phyloP scores from a whole-genome alignment of 2,329 filamentous ascomycete genomes.

The Curvularia sp. region DNA sequence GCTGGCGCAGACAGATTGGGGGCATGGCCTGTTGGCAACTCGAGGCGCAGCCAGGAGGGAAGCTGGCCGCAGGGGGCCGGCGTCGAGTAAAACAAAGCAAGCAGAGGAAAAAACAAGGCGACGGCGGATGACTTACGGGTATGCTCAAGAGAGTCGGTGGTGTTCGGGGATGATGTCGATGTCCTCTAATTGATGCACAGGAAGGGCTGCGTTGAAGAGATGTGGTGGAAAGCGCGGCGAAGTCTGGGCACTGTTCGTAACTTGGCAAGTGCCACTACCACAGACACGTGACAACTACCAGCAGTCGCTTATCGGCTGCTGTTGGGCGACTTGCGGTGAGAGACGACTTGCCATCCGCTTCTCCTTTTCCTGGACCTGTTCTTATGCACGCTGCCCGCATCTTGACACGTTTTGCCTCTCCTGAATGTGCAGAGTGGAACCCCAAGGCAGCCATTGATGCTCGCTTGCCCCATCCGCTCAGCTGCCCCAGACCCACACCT shows the following conservation, averaged over 20 bases:
- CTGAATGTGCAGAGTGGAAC: constrained; percentile 25
- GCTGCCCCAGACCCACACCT: constrained; percentile 36
- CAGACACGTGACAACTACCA: constrained; percentile 44
- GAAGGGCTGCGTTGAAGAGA: constrained; percentile 50
- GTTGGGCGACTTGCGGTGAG: constrained; percentile 30
- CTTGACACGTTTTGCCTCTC: constrained; percentile 46
- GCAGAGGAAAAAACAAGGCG: constrained; percentile 22
- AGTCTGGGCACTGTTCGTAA: constrained; percentile 37
- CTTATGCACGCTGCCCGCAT: constrained; percentile 29
- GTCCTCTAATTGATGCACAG: constrained; percentile 52
- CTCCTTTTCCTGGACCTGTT: constrained; percentile 13
- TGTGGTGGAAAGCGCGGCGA: constrained; percentile 39
- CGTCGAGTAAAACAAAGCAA: constrained; percentile 24
- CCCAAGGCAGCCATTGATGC: constrained; percentile 40
- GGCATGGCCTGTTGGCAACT: constrained; percentile 39
- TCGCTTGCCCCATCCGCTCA: constrained; percentile 31
- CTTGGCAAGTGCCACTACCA: constrained; percentile 31
- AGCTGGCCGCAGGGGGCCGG: constrained; percentile 19
- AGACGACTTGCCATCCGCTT: constrained; percentile 1
- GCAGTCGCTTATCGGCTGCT: constrained; percentile 33
- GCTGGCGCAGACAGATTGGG: constrained; percentile 31
- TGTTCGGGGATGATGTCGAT: constrained; percentile 49
- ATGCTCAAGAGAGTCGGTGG: constrained; percentile 47
- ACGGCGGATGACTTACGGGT: constrained; percentile 44
- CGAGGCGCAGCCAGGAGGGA: constrained; percentile 34